Evolutionary conservation across 2,329 filamentous ascomycete species (phyloP).

Genomic region (Dichotomopilus funicola): DNA sequence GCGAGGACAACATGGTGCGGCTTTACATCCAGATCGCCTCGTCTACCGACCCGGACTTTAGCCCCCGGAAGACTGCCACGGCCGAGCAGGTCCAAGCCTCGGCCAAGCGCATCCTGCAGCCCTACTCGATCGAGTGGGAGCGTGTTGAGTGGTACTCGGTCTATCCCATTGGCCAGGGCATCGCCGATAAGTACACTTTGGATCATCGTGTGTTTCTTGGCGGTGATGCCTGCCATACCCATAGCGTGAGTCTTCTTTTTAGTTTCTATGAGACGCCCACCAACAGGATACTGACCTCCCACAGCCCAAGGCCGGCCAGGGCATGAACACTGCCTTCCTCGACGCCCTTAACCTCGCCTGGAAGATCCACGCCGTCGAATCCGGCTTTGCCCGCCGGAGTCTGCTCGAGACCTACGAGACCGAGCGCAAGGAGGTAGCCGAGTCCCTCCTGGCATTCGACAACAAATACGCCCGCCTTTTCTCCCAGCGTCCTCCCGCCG

Average conservation of each 20-base stretch:
- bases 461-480: constrained; percentile 86
- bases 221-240: constrained; percentile 74
- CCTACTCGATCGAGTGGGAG: constrained; percentile 63
- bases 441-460: constrained; percentile 80
- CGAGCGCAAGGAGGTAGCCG: constrained; percentile 78
- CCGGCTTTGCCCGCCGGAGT: constrained; percentile 67
- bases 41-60: constrained; percentile 54
- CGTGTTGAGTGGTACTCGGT: constrained; percentile 68
- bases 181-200: constrained; percentile 60
- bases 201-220: constrained; percentile 67
- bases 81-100: constrained; percentile 57
- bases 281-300: constrained; percentile 13
- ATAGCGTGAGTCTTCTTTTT: constrained; percentile 49
- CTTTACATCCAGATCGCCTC: constrained; percentile 63
- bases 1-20: constrained; percentile 62
- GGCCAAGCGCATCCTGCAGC: constrained; percentile 58
- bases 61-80: constrained; percentile 57
- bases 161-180: constrained; percentile 70
- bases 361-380: constrained; percentile 91
- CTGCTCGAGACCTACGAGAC: constrained; percentile 79
- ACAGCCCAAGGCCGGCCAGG: constrained; percentile 70
- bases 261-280: no score
- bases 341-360: constrained; percentile 87
- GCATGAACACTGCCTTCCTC: constrained; percentile 74
- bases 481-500: constrained; percentile 67